These are phyloP conservation scores for Fusarium keratoplasticum DNA, from an alignment of 2,329 filamentous ascomycete genomes.

Conservation along the genomic window DNA sequence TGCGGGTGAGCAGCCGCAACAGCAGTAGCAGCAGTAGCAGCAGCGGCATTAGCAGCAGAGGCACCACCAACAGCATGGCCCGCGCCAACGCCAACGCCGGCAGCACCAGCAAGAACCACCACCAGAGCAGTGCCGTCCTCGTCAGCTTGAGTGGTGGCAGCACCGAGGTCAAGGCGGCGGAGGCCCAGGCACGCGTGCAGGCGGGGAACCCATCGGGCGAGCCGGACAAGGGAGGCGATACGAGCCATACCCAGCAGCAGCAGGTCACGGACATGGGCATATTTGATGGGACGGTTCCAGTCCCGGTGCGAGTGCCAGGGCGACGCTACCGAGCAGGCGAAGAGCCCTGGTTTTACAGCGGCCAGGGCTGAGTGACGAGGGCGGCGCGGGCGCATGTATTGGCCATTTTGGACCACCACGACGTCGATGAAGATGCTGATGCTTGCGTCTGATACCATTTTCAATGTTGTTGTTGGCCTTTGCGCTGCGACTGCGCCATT, in stretches of 20 bases:
- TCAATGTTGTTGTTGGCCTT: conserved; percentile 24
- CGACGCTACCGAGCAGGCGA: conserved; percentile 57
- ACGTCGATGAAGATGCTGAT: conserved; percentile 13
- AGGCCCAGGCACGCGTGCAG: conserved; percentile 34
- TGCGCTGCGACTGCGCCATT: conserved; percentile 12
- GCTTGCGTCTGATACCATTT: conserved; percentile 24
- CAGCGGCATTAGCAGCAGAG: conserved; percentile 15
- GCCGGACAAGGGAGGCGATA: conserved; percentile 34
- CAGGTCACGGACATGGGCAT: conserved; percentile 44
- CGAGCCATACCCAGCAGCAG: conserved; percentile 27
- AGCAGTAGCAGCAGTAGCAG: conserved; percentile 26
- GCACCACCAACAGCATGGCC: conserved; percentile 17
- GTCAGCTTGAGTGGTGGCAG: conserved; percentile 17
- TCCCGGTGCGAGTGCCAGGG: conserved; percentile 74
- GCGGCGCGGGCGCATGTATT: conserved; percentile 18
- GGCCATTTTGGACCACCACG: conserved; percentile 17
- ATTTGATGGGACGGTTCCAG: conserved; percentile 68
- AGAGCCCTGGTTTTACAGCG: conserved; percentile 58
- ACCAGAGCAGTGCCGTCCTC: conserved; percentile 8
- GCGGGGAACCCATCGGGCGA: conserved; percentile 31
- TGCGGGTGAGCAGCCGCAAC: conserved; percentile 63
- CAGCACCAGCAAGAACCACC: conserved; percentile 16
- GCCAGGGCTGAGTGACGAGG: conserved; percentile 39
- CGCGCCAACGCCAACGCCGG: conserved; percentile 4
- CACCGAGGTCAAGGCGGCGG: conserved; percentile 34